Conservation (phyloP, 2,329 filamentous ascomycete genomes). For the Ophiostoma quercus region DNA sequence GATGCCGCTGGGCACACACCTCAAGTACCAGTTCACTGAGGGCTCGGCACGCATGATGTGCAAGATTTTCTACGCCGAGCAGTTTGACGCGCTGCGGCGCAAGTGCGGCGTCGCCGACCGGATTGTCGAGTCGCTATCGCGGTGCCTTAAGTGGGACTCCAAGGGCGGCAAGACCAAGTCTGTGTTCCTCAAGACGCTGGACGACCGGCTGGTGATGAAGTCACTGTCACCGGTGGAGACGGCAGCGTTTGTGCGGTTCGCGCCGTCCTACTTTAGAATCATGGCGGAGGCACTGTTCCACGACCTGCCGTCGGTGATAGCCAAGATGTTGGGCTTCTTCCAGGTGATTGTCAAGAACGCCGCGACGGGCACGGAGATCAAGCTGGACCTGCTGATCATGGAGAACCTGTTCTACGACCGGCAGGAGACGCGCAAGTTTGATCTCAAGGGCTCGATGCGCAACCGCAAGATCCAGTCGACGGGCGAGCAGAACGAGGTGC, state of each 20-base stretch:
- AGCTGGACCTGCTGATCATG: slow-evolving; percentile 90
- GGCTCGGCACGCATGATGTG: slow-evolving; percentile 92
- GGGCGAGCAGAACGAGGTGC: slow-evolving; percentile 90
- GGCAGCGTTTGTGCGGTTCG: slow-evolving; percentile 88
- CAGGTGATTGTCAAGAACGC: slow-evolving; percentile 97
- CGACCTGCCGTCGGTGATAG: slow-evolving; percentile 90
- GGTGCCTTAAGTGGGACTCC: slow-evolving; percentile 96
- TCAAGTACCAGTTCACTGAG: slow-evolving; percentile 93
- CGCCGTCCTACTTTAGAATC: slow-evolving; percentile 93
- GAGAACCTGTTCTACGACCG: slow-evolving; percentile 98
- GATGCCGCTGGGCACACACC: slow-evolving; percentile 79
- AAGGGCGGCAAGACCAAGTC: slow-evolving; percentile 98
- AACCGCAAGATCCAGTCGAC: slow-evolving; percentile 97
- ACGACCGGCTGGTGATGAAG: slow-evolving; percentile 90
- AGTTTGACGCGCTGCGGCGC: slow-evolving; percentile 87
- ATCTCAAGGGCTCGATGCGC: slow-evolving; percentile 96
- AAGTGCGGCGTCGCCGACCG: slow-evolving; percentile 92
- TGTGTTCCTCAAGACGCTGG: slow-evolving; percentile 91
- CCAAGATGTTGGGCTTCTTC: slow-evolving; percentile 98
- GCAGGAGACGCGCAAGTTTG: slow-evolving; percentile 81
- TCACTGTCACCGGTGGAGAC: slow-evolving; percentile 87
- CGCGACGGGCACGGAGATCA: slow-evolving; percentile 83
- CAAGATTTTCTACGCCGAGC: slow-evolving; percentile 98
- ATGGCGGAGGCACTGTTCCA: slow-evolving; percentile 96
- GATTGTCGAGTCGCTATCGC: slow-evolving; percentile 89